Evolutionary conservation across 345 rosid species (phyloP), one percentile per base, ranked within the genome.

Genomic region (Salix exigua): DNA sequence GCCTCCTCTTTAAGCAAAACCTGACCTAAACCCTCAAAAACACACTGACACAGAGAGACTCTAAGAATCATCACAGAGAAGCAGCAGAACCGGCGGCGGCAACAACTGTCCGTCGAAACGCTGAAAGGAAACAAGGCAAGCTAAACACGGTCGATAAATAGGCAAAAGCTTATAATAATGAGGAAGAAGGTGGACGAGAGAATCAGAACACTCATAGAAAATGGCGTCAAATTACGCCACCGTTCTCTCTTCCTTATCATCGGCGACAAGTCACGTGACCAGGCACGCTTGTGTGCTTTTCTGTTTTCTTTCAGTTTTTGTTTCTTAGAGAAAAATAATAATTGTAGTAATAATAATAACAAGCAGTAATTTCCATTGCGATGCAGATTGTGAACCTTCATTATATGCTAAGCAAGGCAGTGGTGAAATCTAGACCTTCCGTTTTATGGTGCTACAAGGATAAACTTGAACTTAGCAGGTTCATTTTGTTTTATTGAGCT

Each of bases 381-480:
- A 23, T 69, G 81, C 91, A 93, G 99, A 91, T 96, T 75, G 94
- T 96, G 79, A 93, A 93, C 76, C 96, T 96, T 73, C 98, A 96
- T 78, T 87, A 89, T 76, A 89, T 96, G 91, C 75, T 89, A 53
- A 88, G 91, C 78, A 93, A 96, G 85, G 88, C 98, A 28, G 88
- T 88, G 68, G 75, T 87, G 46, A 91, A 92, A 55, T 80, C 94
- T 1, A 90, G 88, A 77, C 98, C 98, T 0, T 84, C 83, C 71
- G 91, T 93, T 75, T 83, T 96, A 78, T 96, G 99, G 98, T 93
- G 98, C 87, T 93, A 93, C 87, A 93, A 86, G 85, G 96, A 92
- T 71, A 91, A 93, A 48, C 98, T 96, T 63, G 99, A 96, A 75
- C 89, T 96, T 67, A 96, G 99, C 98, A 96, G 99, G 99, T 94